Percentiles rank a stretch among this genome's conserved stretches.
These are phyloP conservation scores for Debaryomycetaceae sp. DNA, from an alignment of 1,139 yeast genomes.

Conservation along the genomic window DNA sequence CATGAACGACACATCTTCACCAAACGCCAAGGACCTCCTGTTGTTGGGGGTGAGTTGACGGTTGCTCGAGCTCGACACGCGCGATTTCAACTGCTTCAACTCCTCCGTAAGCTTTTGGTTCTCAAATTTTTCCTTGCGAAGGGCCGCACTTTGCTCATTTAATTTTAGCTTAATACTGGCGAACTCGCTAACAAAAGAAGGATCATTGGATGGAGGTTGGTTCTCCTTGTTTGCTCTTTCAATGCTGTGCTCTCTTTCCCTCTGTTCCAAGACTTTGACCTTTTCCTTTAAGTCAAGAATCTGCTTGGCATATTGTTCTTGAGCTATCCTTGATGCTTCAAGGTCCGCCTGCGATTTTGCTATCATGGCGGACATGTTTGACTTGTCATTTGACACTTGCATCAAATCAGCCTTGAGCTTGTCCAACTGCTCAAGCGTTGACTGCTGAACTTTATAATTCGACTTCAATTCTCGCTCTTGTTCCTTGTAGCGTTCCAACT, in stretches of 20 bases:
- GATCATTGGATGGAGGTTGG: slow-evolving; percentile 29
- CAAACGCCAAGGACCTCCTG: slow-evolving; percentile 32
- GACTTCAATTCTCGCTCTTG: slow-evolving; percentile 11
- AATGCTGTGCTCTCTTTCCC: slow-evolving; percentile 9
- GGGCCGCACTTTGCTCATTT: slow-evolving; percentile 47
- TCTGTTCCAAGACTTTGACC: slow-evolving; percentile 18
- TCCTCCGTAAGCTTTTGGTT: slow-evolving; percentile 56
- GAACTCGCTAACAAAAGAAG: slow-evolving; percentile 39
- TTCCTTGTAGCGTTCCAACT: slow-evolving; percentile 5
- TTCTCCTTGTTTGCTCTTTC: slow-evolving; percentile 34
- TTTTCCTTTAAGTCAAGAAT: slow-evolving; percentile 22
- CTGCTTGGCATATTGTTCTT: slow-evolving; percentile 23
- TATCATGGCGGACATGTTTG: slow-evolving; percentile 14
- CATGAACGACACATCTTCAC: slow-evolving; percentile 25
- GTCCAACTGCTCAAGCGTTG: slow-evolving; percentile 9
- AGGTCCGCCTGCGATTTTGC: slow-evolving; percentile 32
- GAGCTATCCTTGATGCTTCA: slow-evolving; percentile 23
- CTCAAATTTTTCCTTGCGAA: slow-evolving; percentile 52
- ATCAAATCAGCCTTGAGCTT: slow-evolving; percentile 8
- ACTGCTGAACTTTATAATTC: slow-evolving; percentile 8
- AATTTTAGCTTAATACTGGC: slow-evolving; percentile 48
- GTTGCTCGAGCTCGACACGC: slow-evolving; percentile 15
- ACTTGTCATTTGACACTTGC: slow-evolving; percentile 11
- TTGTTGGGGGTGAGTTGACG: slow-evolving; percentile 8
- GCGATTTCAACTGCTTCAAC: slow-evolving; percentile 48